Conservation (phyloP, 2,329 filamentous ascomycete species). For the Esteya vermicola region DNA sequence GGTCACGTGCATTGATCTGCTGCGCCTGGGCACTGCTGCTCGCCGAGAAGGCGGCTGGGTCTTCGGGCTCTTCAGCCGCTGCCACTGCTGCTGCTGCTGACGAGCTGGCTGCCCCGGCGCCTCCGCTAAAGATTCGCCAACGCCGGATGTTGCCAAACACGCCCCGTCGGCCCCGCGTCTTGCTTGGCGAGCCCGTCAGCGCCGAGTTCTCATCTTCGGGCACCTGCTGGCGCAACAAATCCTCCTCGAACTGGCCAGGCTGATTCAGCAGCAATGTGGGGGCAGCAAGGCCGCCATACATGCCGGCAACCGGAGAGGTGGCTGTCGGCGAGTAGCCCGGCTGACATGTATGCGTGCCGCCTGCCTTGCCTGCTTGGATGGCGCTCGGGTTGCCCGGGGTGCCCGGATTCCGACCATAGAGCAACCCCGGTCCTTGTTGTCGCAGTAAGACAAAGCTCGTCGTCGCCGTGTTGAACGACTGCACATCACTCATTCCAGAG, state of each 20-base stretch:
- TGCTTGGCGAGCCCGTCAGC: slow-evolving; percentile 39
- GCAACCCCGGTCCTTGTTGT: slow-evolving; percentile 35
- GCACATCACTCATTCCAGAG: slow-evolving; percentile 20
- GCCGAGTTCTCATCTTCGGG: slow-evolving; percentile 15
- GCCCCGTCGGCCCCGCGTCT: slow-evolving; percentile 39
- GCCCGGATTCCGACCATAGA: slow-evolving; percentile 14
- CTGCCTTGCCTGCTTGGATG: too few species aligned
- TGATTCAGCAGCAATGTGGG: too few species aligned
- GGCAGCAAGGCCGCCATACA: not conserved
- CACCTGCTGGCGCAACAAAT: too few species aligned
- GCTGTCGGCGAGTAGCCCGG: not conserved
- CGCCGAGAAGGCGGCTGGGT: not conserved
- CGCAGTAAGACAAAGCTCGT: slow-evolving; percentile 32
- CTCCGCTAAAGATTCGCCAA: slow-evolving; percentile 41
- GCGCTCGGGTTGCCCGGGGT: too few species aligned
- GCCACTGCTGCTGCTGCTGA: not conserved
- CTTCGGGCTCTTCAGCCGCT: not conserved
- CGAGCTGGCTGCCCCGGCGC: slow-evolving; percentile 14
- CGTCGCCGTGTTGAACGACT: slow-evolving; percentile 30
- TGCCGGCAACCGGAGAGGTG: not conserved
- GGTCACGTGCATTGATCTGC: slow-evolving; percentile 15
- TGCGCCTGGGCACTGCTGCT: slow-evolving; percentile 3
- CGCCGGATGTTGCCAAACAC: slow-evolving; percentile 57
- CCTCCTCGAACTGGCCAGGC: too few species aligned
- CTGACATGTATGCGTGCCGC: not conserved